Conservation (phyloP, 163 green algal species). For the Prototheca cutis region DNA sequence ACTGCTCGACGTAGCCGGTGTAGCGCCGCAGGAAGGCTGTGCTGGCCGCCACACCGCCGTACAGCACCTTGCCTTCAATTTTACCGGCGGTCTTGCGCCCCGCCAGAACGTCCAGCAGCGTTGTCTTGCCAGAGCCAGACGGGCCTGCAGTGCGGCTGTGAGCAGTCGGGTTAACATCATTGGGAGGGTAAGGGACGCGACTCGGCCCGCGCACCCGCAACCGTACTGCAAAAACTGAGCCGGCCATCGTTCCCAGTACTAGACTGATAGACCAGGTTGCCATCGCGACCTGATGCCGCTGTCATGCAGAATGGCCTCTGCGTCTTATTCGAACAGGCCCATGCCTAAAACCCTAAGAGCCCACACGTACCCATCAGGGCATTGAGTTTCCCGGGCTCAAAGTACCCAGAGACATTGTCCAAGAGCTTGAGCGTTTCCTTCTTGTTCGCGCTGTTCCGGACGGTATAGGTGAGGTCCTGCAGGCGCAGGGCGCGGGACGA, state of each 20-base stretch:
- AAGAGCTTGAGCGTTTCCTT: conserved; percentile 10
- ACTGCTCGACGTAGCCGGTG: conserved; percentile 53
- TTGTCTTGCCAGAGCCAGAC: conserved; percentile 54
- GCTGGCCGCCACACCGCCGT: conserved; percentile 43
- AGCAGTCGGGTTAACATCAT: no score
- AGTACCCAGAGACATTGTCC: conserved; percentile 6
- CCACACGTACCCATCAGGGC: conserved; percentile 13
- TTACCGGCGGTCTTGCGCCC: conserved; percentile 43
- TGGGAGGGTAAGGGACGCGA: no score
- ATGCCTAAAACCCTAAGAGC: no score
- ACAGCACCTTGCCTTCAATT: conserved; percentile 32
- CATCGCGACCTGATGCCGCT: no score
- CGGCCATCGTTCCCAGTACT: no score
- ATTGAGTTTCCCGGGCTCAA: conserved; percentile 4
- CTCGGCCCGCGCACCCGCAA: no score
- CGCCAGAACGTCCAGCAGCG: conserved; percentile 63
- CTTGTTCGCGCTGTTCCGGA: conserved; percentile 9
- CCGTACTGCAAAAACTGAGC: no score
- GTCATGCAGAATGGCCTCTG: no score
- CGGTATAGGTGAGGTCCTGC: conserved; percentile 8
- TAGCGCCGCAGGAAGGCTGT: conserved; percentile 45
- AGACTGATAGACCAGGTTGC: no score
- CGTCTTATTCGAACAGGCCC: no score
- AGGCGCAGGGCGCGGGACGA: no score
- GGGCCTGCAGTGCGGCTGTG: no score